Evolutionary conservation across 2,329 filamentous ascomycete genomes (phyloP), one percentile per base, ranked within the genome.

Genomic region (Botrytis tulipae): DNA sequence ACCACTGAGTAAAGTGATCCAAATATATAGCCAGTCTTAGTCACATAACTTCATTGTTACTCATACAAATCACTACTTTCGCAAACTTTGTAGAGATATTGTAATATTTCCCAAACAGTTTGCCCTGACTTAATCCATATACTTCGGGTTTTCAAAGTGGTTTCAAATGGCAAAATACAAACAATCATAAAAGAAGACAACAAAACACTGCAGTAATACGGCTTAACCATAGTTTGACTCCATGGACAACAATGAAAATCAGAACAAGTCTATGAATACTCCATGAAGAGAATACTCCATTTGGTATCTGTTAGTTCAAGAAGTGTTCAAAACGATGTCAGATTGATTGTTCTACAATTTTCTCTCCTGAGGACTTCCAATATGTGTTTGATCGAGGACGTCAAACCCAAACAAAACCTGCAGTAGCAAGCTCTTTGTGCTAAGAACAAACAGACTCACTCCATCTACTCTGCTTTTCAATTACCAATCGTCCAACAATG

Each of bases 351-450:
- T 14, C 7, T 29, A 16, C 48, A 54, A 3, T 1, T 1, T 16
- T 54, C 0, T 16, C 25, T 1, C 25, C 12, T 16, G 14, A 29
- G 12, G 2, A 5, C 12, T 54, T 29, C 12, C 48, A 14, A 14
- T 16, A 29, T 29, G 0, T 29, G 12, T 54, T 54, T 54, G 5
- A 3, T 16, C 0, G 5, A 54, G 48, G 5, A 16, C 12, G 0
- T 16, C 25, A 54, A 54, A 54, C 12, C 25, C 25, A 54, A 54
- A 54, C 14, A 29, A n/a, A 16, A 16, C 5, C 25, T 54, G 1
- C 8, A n/a, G 25, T 14, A 3, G 5, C 16, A 29, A 29, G 6
- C 22, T n/a, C 0, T 6, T 4, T 51, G 0, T 54, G 2, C 48
- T 51, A 29, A 29, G 2, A 54, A 54, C 12, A 16, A 54, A 54